phyloP scores from a whole-genome alignment of 169 alveolate species.

The Eimeria praecox region DNA sequence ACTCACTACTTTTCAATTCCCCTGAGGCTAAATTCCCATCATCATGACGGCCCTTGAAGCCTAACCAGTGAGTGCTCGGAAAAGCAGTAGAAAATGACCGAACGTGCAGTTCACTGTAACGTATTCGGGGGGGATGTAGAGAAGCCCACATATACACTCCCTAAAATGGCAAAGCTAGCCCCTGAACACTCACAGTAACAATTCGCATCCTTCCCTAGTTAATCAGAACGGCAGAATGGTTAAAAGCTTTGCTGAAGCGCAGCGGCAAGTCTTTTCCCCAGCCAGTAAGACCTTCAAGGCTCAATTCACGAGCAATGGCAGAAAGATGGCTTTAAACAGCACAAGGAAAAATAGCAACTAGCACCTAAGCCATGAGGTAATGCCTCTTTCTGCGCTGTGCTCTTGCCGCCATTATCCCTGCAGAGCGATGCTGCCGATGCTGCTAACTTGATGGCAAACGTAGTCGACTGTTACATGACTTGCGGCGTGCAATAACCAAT shows the following conservation, averaged over 20 bases:
- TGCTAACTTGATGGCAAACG: background rate
- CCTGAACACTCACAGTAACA: background rate
- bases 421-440: constrained; percentile 32
- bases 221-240: background rate
- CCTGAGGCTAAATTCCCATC: background rate
- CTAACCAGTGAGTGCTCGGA: background rate
- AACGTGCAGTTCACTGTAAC: background rate
- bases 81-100: background rate
- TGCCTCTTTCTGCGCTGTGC: background rate
- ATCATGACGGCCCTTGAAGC: background rate
- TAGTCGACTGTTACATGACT: background rate
- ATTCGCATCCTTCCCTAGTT: background rate
- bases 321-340: background rate
- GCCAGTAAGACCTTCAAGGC: background rate
- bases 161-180: background rate
- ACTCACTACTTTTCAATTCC: background rate
- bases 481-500: background rate
- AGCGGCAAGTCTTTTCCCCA: background rate
- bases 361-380: background rate
- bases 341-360: background rate
- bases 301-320: background rate
- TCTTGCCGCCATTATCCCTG: background rate
- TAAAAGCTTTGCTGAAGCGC: background rate
- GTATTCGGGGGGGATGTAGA: background rate
- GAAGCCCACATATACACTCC: background rate